Evolutionary conservation across 176 grass and related monocot species (phyloP).

Genomic region (Puccinellia tenuiflora): DNA sequence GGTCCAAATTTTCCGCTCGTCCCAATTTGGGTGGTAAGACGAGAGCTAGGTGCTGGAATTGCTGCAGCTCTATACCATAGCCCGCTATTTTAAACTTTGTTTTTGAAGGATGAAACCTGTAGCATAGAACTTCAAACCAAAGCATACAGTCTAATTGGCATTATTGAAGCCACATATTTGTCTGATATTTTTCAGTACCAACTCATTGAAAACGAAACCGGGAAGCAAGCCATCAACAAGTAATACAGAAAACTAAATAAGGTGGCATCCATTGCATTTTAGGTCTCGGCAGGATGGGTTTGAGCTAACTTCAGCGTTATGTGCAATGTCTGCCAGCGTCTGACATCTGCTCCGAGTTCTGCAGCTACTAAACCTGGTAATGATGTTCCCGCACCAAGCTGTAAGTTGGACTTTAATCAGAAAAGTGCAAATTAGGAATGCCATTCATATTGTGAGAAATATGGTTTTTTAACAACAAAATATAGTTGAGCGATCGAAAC

Average conservation of each 20-base stretch:
- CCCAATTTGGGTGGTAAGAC: too few relatives aligned
- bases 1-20: too few relatives aligned
- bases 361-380: constrained; percentile 77
- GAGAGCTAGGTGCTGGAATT: too few relatives aligned
- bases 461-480: neutral
- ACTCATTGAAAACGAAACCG: constrained; percentile 3
- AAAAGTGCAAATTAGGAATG: neutral
- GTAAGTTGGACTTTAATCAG: neutral
- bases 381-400: constrained; percentile 77
- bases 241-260: neutral
- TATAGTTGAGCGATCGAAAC: neutral
- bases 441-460: neutral
- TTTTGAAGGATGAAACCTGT: neutral
- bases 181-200: constrained; percentile 79
- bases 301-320: constrained; percentile 45
- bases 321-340: constrained; percentile 63
- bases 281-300: neutral
- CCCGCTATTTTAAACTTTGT: too few relatives aligned
- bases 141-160: constrained; percentile 52
- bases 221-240: neutral
- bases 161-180: constrained; percentile 51
- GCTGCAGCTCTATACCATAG: too few relatives aligned
- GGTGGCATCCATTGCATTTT: neutral
- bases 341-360: constrained; percentile 63
- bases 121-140: neutral